phyloP scores from a whole-genome alignment of 2,329 filamentous ascomycete genomes.

The Ophiocordyceps camponoti-floridani region DNA sequence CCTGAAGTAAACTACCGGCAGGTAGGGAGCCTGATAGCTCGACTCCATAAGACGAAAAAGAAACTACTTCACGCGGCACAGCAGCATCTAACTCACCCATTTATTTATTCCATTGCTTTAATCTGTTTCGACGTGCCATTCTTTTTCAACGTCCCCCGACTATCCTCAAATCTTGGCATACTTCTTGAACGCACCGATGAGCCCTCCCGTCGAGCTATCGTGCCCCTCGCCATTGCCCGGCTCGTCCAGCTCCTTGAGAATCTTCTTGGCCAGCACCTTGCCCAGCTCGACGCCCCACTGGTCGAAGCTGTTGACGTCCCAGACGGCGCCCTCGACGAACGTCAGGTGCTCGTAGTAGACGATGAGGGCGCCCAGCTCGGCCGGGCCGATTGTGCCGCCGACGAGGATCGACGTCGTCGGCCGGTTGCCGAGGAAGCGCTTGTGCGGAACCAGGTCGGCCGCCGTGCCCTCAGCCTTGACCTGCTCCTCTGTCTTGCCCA shows the following conservation, averaged over 20 bases:
- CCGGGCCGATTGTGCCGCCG: slow-evolving; percentile 83
- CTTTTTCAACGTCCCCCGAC: neutral
- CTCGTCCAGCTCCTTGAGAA: slow-evolving; percentile 68
- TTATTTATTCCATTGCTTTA: neutral
- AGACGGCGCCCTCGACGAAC: slow-evolving; percentile 92
- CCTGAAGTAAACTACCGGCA: no score
- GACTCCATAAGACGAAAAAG: no score
- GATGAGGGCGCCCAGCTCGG: slow-evolving; percentile 83
- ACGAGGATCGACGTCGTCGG: slow-evolving; percentile 88
- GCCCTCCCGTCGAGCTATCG: slow-evolving; percentile 72
- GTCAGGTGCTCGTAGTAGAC: slow-evolving; percentile 99
- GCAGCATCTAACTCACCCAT: neutral
- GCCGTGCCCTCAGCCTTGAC: slow-evolving; percentile 59
- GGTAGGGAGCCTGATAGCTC: no score
- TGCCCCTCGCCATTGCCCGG: slow-evolving; percentile 54
- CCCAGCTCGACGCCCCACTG: slow-evolving; percentile 99
- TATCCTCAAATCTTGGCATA: slow-evolving; percentile 29
- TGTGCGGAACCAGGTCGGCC: slow-evolving; percentile 77
- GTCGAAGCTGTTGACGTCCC: slow-evolving; percentile 99
- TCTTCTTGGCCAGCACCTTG: slow-evolving; percentile 90
- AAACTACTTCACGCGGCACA: neutral
- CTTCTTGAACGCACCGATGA: slow-evolving; percentile 88
- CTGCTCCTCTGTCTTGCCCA: slow-evolving; percentile 69
- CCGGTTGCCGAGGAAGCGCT: slow-evolving; percentile 96
- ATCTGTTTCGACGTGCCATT: neutral